phyloP scores from a whole-genome alignment of 306 rosid species.

The Rosa multiflora region DNA sequence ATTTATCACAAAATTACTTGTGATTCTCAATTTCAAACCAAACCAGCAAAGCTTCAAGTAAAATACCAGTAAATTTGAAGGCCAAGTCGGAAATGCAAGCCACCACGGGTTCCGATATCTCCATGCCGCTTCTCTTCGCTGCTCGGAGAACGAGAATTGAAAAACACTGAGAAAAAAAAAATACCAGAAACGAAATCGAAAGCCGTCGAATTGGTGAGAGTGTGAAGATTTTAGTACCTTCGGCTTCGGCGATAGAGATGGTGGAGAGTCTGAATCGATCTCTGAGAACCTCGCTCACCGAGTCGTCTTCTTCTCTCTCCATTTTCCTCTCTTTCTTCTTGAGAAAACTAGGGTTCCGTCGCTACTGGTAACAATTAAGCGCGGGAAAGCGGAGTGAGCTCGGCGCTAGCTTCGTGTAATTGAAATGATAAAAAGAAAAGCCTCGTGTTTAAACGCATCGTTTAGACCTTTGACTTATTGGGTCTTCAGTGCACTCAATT shows the following conservation, averaged over 20 bases:
- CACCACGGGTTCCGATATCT: conserved; percentile 65
- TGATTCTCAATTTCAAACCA: conserved; percentile 1
- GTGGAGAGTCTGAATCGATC: conserved; percentile 76
- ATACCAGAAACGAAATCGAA: background rate
- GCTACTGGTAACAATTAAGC: background rate
- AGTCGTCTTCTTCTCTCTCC: conserved; percentile 49
- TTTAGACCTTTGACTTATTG: background rate
- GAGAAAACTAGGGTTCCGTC: conserved; percentile 10
- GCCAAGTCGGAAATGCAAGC: conserved; percentile 80
- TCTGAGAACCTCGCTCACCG: conserved; percentile 50
- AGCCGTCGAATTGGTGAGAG: background rate
- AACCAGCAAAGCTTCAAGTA: background rate
- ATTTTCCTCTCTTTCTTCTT: conserved; percentile 20
- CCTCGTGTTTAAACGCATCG: background rate
- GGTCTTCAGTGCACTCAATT: too few relatives aligned
- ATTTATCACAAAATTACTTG: background rate
- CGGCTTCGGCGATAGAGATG: conserved; percentile 62
- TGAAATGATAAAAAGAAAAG: background rate
- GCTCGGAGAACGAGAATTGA: conserved; percentile 16
- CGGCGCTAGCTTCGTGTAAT: background rate
- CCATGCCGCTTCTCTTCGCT: conserved; percentile 57
- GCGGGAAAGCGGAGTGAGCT: conserved; percentile 17
- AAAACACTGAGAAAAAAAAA: background rate
- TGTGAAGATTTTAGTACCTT: conserved; percentile 47
- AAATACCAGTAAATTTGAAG: conserved; percentile 69